Percentiles rank a stretch among this genome's conserved stretches.
These are phyloP conservation scores for Tanacetum coccineum DNA, from an alignment of 129 eudicot genomes.

Conservation along the genomic window DNA sequence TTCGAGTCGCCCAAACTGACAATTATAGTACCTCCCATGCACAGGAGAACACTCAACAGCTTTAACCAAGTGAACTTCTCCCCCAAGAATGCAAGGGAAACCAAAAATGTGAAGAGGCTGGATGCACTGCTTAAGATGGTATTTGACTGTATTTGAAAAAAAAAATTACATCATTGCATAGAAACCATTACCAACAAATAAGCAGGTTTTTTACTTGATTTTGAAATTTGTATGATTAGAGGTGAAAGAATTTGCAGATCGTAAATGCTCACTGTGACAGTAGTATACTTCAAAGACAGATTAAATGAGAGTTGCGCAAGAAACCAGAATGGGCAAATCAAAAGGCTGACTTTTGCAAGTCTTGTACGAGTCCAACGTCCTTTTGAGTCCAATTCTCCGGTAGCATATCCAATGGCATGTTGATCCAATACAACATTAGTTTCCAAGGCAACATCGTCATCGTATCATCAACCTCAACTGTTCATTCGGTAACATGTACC, in stretches of 20 bases:
- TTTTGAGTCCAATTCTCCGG: slow-evolving; percentile 52
- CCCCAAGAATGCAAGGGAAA: slow-evolving; percentile 80
- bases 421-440: slow-evolving; percentile 20
- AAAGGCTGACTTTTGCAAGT: slow-evolving; percentile 77
- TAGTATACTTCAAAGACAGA: slow-evolving; percentile 87
- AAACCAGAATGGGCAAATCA: slow-evolving; percentile 94
- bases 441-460: slow-evolving; percentile 16
- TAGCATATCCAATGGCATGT: slow-evolving; percentile 12
- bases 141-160: slow-evolving; percentile 58
- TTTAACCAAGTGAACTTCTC: slow-evolving; percentile 92
- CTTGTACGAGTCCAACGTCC: slow-evolving; percentile 95
- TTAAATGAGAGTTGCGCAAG: slow-evolving; percentile 90
- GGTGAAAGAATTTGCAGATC: background rate
- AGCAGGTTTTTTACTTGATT: background rate
- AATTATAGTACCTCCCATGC: slow-evolving; percentile 93
- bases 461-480: background rate
- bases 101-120: slow-evolving; percentile 87
- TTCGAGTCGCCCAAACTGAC: slow-evolving; percentile 86
- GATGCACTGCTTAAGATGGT: slow-evolving; percentile 92
- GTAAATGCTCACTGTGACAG: slow-evolving; percentile 73
- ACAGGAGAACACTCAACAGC: slow-evolving; percentile 80
- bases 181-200: background rate
- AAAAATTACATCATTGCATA: background rate
- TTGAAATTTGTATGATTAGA: background rate
- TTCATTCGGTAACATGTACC: slow-evolving; percentile 12